Conservation (phyloP, 2,329 filamentous ascomycete species). For the Epichloe elymi region DNA sequence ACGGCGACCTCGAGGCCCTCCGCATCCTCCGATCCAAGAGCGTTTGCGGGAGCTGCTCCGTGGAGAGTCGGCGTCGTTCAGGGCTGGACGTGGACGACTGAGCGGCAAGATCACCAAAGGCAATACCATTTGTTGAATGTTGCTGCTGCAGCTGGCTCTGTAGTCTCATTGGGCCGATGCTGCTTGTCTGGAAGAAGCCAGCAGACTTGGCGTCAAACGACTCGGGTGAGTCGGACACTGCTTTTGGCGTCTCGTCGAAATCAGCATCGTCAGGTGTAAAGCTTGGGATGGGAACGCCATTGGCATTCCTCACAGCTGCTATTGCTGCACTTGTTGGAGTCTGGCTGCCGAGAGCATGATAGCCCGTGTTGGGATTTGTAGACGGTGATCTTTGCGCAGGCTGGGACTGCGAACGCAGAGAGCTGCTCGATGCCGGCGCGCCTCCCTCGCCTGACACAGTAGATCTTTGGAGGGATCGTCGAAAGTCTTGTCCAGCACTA, state of each 20-base stretch:
- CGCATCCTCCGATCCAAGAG: slow-evolving; percentile 40
- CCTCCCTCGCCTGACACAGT: slow-evolving; percentile 35
- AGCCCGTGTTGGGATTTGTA: slow-evolving; percentile 12
- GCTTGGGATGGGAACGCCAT: slow-evolving; percentile 38
- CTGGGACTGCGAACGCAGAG: slow-evolving; percentile 54
- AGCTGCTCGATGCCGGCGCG: slow-evolving; percentile 34
- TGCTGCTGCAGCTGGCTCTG: slow-evolving; percentile 11
- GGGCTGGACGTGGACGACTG: slow-evolving; percentile 20
- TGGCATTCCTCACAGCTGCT: slow-evolving; percentile 27
- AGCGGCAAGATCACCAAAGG: slow-evolving; percentile 34
- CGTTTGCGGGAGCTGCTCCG: slow-evolving; percentile 40
- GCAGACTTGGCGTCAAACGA: slow-evolving; percentile 30
- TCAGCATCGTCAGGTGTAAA: slow-evolving; percentile 43
- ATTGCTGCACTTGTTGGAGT: slow-evolving; percentile 23
- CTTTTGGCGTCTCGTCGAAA: slow-evolving; percentile 30
- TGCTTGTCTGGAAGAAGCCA: slow-evolving; percentile 15
- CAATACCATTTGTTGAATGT: slow-evolving; percentile 25
- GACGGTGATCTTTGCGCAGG: slow-evolving; percentile 39
- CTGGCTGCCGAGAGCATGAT: slow-evolving; percentile 16
- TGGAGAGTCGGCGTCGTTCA: slow-evolving; percentile 34
- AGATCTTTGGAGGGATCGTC: slow-evolving; percentile 44
- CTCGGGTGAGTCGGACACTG: slow-evolving; percentile 30
- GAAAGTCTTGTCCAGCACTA: slow-evolving; percentile 35
- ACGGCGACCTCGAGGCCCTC: slow-evolving; percentile 42
- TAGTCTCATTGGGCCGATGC: slow-evolving; percentile 14